These are phyloP conservation scores for Yamadazyma paraphyllophila DNA, from an alignment of 805 yeast genomes.

Conservation along the genomic window DNA sequence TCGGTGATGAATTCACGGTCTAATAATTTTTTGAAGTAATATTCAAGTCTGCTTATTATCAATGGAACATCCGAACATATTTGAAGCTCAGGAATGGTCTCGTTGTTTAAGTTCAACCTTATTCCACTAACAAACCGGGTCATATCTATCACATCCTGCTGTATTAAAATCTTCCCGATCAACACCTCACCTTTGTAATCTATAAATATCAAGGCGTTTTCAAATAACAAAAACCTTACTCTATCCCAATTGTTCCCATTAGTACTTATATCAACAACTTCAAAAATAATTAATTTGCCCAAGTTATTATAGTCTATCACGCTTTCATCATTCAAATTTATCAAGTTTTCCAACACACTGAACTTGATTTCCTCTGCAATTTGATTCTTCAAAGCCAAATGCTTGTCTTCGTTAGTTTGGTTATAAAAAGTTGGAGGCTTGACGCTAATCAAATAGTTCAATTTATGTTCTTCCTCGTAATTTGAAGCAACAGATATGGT, in stretches of 20 bases:
- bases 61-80: constrained; percentile 27
- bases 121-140: constrained; percentile 18
- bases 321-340: constrained; percentile 10
- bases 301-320: constrained; percentile 15
- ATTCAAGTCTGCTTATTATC: constrained; percentile 43
- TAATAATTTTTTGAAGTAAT: constrained; percentile 21
- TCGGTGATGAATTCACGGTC: constrained; percentile 21
- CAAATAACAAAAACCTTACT: constrained; percentile 33
- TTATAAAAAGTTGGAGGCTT: constrained; percentile 21
- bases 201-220: constrained; percentile 26
- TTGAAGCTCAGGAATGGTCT: constrained; percentile 45
- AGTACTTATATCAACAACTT: constrained; percentile 39
- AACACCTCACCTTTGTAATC: constrained; percentile 43
- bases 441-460: constrained; percentile 19
- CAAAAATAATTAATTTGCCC: constrained; percentile 38
- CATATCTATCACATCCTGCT: constrained; percentile 34
- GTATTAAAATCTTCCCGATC: constrained; percentile 41
- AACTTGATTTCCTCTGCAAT: constrained; percentile 14
- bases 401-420: constrained; percentile 11
- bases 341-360: constrained; percentile 8
- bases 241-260: constrained; percentile 44
- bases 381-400: constrained; percentile 11
- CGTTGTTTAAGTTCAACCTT: constrained; percentile 36
- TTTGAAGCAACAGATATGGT: constrained; percentile 3
- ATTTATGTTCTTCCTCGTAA: constrained; percentile 9